Base-by-base conservation (phyloP, 2,329 filamentous ascomycete genomes). In the Graphium sp. region DNA sequence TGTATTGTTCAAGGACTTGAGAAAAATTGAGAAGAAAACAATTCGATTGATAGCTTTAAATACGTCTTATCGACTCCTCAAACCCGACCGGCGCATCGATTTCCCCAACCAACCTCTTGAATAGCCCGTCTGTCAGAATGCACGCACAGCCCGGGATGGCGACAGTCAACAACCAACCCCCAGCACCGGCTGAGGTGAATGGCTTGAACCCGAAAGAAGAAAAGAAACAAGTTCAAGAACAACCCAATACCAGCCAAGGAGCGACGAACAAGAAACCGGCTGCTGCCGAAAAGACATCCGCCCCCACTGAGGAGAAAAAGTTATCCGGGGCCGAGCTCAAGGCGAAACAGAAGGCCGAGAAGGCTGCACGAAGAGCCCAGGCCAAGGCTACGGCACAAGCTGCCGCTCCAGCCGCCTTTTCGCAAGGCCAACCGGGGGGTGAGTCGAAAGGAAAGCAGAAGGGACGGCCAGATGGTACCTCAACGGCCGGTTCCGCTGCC, bases 331-430 rank as follows among this genome's bases (percentile, higher is more conserved):
- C 82, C 13, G 79, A 92, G 51, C 48, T 92, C 44, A 95, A 95
- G 56, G 87, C 85, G 43, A 74, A 72, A 48, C 77, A 78, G 35
- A 87, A 93, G 50, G 85, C 82, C 18, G 87, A 94, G 49, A 95
- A 94, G 57, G 78, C 80, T 29, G 84, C 84, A 26, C 66, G 82
- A 35, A 68, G 87, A 56, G 82, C 79, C 27, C 74, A 74, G 44
- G 70, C 64, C 42, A 82, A 76, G 47, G 58, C 59, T 18, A 58
- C 62, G 4, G 65, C 66, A 36, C 46, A 46, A 18, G 52, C 58
- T 2, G 52, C 51, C 32, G 48, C 49, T 13, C 54, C 54, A 8
- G 45, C 51, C 17, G 33, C 30, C 11, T 44, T 45, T 7, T 46
- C 42, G 3, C 40, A 42, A 22, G 57, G 59, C 25, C 49, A 46